These are phyloP conservation scores for Calvatia gigantea DNA, from an alignment of 768 basidiomycete species.

Conservation along the genomic window DNA sequence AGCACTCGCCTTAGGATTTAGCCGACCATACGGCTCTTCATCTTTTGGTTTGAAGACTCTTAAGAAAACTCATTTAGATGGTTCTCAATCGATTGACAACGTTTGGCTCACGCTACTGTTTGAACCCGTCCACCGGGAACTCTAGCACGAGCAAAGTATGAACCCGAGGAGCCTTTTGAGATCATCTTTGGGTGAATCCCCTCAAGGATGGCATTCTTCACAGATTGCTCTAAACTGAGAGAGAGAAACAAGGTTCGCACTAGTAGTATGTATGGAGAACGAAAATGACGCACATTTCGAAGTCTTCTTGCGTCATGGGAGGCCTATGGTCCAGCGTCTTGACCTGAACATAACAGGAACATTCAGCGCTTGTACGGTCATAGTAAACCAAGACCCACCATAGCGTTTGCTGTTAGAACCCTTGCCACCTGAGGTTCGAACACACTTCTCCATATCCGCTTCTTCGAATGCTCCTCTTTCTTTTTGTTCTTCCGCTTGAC, in stretches of 20 bases:
- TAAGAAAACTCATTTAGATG: not conserved
- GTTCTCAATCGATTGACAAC: not conserved
- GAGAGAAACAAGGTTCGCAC: slow-evolving; percentile 1
- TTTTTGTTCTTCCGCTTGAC: slow-evolving; percentile 79
- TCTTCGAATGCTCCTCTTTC: slow-evolving; percentile 56
- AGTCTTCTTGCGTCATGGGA: slow-evolving; percentile 72
- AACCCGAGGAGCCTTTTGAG: slow-evolving; percentile 83
- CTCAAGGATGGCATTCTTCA: slow-evolving; percentile 65
- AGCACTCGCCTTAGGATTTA: slow-evolving; percentile 73
- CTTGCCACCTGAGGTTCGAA: slow-evolving; percentile 62
- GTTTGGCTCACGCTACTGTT: slow-evolving; percentile 69
- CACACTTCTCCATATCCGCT: slow-evolving; percentile 76
- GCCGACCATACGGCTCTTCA: slow-evolving; percentile 82
- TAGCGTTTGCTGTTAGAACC: slow-evolving; percentile 20
- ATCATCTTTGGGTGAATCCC: slow-evolving; percentile 93
- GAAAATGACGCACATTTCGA: slow-evolving; percentile 52
- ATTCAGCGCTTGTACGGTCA: slow-evolving; percentile 5
- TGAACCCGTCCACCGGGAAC: slow-evolving; percentile 64
- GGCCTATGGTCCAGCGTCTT: slow-evolving; percentile 82
- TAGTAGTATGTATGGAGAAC: not conserved
- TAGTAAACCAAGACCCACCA: slow-evolving; percentile 28
- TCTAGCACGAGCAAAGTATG: slow-evolving; percentile 88
- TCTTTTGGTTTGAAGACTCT: slow-evolving; percentile 94
- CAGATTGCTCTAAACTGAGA: slow-evolving; percentile 57
- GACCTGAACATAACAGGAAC: slow-evolving; percentile 33